Base-by-base conservation (phyloP, 345 rosid species). In the Rhizophora mangle region DNA sequence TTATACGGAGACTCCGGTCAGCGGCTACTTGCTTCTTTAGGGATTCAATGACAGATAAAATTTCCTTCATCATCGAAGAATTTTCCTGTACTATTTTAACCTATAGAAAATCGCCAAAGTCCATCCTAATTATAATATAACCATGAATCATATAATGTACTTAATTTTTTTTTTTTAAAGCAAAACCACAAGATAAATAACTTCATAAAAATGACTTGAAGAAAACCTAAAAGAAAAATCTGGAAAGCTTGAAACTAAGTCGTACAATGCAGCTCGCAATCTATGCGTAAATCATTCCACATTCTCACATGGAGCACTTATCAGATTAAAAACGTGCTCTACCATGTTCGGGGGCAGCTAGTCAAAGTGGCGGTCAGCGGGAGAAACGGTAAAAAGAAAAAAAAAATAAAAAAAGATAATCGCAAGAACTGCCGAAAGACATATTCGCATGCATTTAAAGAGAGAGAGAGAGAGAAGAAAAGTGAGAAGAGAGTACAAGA, bases 1-100 rank as follows among this genome's bases (percentile, higher is more conserved):
- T 82, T 66, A 92, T 74, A 49, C 65, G 80, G 81, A 87, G 60
- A 72, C 83, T 79, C 8, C 92, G 80, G 72, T 87, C 86, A 39
- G 83, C 92, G 27, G 82, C 85, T 68, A 90, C 85, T 79, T 88
- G 85, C 80, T 79, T 82, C 79, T 90, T 90, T 30, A 86, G 73
- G 34, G 82, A 75, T 54, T 93, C 96, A 63, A 93, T 87, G 26
- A 89, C 87, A 16, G 61, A 78, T 39, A 73, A 66, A 64, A 90
- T 72, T 69, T 87, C 91, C 83, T 82, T 80, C 30, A 1, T 37
- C 49, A 36, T n/a, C n/a, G 62, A 60, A 73, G 69, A 65, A 51
- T 59, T 68, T 36, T 78, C 77, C 27, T 65, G 60, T 11, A 27
- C 37, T 18, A 64, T 19, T 22, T 16, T 63, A 60, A 21, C 34